Base-by-base conservation (phyloP, 2,329 filamentous ascomycete species). In the Sarocladium brachiariae region DNA sequence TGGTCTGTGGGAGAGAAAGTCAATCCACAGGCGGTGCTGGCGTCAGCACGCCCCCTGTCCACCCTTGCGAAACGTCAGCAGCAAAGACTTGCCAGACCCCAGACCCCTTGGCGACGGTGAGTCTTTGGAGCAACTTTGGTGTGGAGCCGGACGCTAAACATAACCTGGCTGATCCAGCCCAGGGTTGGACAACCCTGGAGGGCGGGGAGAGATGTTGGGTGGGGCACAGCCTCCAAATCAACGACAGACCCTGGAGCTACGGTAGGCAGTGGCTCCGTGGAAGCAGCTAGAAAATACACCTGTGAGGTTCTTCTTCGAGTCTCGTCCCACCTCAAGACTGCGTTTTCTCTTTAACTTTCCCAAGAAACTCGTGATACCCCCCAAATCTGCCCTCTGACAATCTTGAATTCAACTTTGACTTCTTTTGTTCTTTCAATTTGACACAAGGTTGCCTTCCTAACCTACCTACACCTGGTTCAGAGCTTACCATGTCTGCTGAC, bases 401-500 rank as follows among this genome's bases (percentile, higher is more conserved):
- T 14, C 14, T n/a, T 27, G 21, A 43, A 43, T 3, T 19, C 7
- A 21, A 39, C 10, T 39, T 39, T 4, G 11, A n/a, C n/a, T n/a
- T n/a, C n/a, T n/a, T n/a, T n/a, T 14, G 16, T 9, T 8, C 18
- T 14, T 19, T 23, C 16, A 8, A 39, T 19, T n/a, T n/a, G 33
- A 35, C 33, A 35, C 5, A 7, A 35, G 7, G 5, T n/a, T n/a
- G 13, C 6, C 18, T 8, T n/a, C 21, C 27, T n/a, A 3, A 16
- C 8, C 19, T 31, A 18, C 46, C 46, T 49, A 50, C 31, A 16
- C 39, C 24, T 6, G 41, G 54, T 6, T 21, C 50, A 38, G 30
- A 55, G 48, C 52, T 56, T 31, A 33, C 34, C 50, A 83, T 82
- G 79, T 70, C 78, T 61, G 81, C 80, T 60, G 82, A 85, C 69